Conservation (phyloP, 2,329 filamentous ascomycete genomes). For the Aspergillus fumigatus region DNA sequence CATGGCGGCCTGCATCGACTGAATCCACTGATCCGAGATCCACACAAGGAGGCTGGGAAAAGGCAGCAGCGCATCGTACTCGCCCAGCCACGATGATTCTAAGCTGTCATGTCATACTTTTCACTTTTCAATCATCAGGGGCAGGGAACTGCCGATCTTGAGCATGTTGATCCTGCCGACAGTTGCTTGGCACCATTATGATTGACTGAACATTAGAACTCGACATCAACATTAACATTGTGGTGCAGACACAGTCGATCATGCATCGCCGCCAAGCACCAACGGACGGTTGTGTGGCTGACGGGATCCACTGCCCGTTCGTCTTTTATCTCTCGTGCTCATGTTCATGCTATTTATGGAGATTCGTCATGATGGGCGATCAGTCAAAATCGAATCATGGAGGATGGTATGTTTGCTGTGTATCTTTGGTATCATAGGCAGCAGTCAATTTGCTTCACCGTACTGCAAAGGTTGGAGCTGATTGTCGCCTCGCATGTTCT, state of each 20-base stretch:
- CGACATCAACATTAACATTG: background rate
- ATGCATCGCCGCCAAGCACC: background rate
- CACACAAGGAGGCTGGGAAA: constrained; percentile 3
- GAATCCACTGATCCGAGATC: background rate
- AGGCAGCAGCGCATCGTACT: background rate
- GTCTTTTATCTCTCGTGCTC: background rate
- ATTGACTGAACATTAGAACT: background rate
- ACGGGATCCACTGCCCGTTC: background rate
- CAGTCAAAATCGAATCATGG: background rate
- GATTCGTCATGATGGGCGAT: background rate
- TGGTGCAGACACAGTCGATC: background rate
- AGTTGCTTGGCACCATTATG: background rate
- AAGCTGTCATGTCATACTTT: background rate
- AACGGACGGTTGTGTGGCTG: background rate
- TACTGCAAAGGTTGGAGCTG: no score
- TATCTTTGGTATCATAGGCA: no score
- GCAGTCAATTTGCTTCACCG: no score
- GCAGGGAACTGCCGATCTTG: background rate
- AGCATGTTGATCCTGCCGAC: background rate
- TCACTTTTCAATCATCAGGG: background rate
- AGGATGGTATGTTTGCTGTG: background rate
- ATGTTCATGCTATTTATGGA: background rate
- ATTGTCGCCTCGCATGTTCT: no score
- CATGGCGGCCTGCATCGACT: background rate
- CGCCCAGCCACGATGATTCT: constrained; percentile 1